phyloP scores from a whole-genome alignment of 2,329 filamentous ascomycete genomes.

The Aspergillus felis region DNA sequence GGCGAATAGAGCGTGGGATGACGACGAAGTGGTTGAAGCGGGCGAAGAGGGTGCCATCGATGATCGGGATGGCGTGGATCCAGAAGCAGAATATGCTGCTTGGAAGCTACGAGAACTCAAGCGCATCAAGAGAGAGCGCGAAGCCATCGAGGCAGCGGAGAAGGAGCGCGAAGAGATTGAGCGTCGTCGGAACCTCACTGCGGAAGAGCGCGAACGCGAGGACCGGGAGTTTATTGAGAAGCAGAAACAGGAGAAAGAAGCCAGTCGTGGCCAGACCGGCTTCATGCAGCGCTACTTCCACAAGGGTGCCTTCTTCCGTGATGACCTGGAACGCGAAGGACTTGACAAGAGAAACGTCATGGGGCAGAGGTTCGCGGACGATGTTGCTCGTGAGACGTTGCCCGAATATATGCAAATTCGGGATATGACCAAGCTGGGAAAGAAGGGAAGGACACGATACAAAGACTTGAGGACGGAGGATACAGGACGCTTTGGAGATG shows the following conservation, averaged over 20 bases:
- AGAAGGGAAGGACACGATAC: slow-evolving; percentile 87
- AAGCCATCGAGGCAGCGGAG: slow-evolving; percentile 78
- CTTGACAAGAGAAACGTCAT: slow-evolving; percentile 80
- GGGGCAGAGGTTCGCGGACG: slow-evolving; percentile 77
- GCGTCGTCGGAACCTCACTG: slow-evolving; percentile 77
- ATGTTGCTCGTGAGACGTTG: slow-evolving; percentile 77
- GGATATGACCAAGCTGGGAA: slow-evolving; percentile 89
- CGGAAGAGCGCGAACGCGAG: slow-evolving; percentile 80
- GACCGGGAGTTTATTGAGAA: slow-evolving; percentile 72
- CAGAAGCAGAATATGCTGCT: slow-evolving; percentile 80
- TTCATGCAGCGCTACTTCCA: slow-evolving; percentile 97
- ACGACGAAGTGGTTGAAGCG: slow-evolving; percentile 60
- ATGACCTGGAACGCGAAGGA: slow-evolving; percentile 70
- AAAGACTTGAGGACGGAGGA: slow-evolving; percentile 85
- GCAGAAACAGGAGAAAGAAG: slow-evolving; percentile 74
- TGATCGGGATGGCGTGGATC: slow-evolving; percentile 82
- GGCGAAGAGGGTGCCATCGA: slow-evolving; percentile 72
- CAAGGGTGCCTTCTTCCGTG: slow-evolving; percentile 92
- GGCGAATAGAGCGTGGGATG: slow-evolving; percentile 82
- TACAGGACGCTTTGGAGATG: slow-evolving; percentile 73
- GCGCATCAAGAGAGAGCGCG: slow-evolving; percentile 80
- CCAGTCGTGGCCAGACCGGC: slow-evolving; percentile 71
- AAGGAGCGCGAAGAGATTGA: slow-evolving; percentile 85
- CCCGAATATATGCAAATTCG: slow-evolving; percentile 89
- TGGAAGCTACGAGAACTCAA: slow-evolving; percentile 93